A percentile compares a stretch with the other conserved stretches of the same genome.
Evolutionary conservation across 179 eudicot species (phyloP).

Genomic region (Heliamphora pulchella): DNA sequence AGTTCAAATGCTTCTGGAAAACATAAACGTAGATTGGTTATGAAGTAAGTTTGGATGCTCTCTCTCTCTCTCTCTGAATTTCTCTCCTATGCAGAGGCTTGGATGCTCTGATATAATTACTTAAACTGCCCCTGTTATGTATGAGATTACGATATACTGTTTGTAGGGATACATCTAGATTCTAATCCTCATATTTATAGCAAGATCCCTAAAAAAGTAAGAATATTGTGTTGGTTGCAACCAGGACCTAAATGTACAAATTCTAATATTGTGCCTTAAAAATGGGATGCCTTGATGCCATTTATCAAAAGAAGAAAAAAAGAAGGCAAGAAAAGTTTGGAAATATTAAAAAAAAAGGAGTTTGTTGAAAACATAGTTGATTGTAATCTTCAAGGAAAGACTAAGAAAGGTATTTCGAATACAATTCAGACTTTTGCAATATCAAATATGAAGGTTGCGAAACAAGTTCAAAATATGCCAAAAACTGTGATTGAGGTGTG

Average conservation of each 20-base stretch:
- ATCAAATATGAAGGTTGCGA: background rate
- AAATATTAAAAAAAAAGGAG: background rate
- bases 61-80: background rate
- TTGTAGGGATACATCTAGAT: background rate
- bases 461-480: background rate
- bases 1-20: conserved; percentile 61
- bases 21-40: conserved; percentile 64
- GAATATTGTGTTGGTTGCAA: background rate
- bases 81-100: conserved; percentile 6
- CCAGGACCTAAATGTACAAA: background rate
- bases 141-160: background rate
- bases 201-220: background rate
- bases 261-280: background rate
- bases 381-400: background rate
- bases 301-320: background rate
- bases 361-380: background rate
- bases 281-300: background rate
- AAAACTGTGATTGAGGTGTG: background rate
- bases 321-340: background rate
- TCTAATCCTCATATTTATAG: background rate
- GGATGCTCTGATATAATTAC: background rate
- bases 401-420: background rate
- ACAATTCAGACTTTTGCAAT: background rate
- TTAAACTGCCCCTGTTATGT: background rate
- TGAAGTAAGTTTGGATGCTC: conserved; percentile 40